Conservation (phyloP, 2,329 filamentous ascomycete genomes). For the Pseudogymnoascus sp. region DNA sequence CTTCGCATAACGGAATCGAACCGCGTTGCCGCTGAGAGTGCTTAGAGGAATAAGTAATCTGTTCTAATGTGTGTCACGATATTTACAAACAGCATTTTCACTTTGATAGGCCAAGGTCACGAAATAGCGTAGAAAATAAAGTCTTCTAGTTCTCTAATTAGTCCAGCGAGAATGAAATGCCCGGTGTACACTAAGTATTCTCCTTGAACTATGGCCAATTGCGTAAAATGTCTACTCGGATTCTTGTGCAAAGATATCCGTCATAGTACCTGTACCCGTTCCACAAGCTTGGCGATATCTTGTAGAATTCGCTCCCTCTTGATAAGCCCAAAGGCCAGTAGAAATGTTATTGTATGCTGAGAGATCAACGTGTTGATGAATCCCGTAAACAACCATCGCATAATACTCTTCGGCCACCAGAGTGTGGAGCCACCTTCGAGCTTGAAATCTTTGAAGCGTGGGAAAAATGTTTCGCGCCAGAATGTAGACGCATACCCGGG, state of each 20-base stretch:
- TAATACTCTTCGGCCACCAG: constrained; percentile 10
- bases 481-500: constrained; percentile 27
- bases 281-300: not conserved
- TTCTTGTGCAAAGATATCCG: not conserved
- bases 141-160: not conserved
- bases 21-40: not conserved
- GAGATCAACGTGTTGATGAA: not conserved
- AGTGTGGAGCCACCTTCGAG: constrained; percentile 9
- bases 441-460: constrained; percentile 18
- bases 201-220: not conserved
- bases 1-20: not conserved
- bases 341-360: not conserved
- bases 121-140: not conserved
- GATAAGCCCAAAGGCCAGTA: not conserved
- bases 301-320: not conserved
- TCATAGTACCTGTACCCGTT: not conserved
- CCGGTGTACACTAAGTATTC: not conserved
- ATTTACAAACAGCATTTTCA: not conserved
- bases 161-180: not conserved
- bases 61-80: not conserved
- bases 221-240: not conserved
- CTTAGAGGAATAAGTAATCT: not conserved
- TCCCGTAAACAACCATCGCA: not conserved
- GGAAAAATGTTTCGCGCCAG: constrained; percentile 26
- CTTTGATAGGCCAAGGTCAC: not conserved